Evolutionary conservation across 805 yeast genomes (phyloP), one percentile per base, ranked within the genome.

Genomic region (Wickerhamiella parazyma): DNA sequence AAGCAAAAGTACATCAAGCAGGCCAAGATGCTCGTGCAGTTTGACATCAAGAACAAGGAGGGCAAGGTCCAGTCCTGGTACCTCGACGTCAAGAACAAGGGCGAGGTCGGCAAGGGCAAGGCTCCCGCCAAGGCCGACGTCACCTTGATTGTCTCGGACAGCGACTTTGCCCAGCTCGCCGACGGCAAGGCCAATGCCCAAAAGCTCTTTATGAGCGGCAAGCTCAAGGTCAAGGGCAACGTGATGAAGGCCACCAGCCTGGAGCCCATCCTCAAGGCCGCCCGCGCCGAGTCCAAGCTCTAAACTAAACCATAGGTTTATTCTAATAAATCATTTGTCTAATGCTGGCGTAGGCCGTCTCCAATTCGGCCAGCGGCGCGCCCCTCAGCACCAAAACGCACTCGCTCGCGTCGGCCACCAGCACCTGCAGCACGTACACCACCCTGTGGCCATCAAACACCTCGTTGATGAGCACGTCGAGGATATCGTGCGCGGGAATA

Each of bases 181-280:
- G 65, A 68, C 48, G 93, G 93, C 49, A 80, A 82, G 69, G 76
- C 85, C 50, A 79, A 78, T 61, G 84, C 94, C 38, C 94, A 84
- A 64, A 78, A 76, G 66, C 71, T 84, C 56, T 84, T 82, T 63
- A 74, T 84, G 80, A 66, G 72, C 54, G 94, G 95, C 34, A 80
- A 79, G 63, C 73, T 84, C 62, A 83, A 82, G 71, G 78, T 84
- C 51, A 81, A 78, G 69, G 94, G 94, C 51, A 82, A 85, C 67
- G 79, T 84, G 66, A 80, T 80, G 87, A 84, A 84, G 70, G 94
- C 94, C 44, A 74, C 87, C 36, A 73, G 75, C 47, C 73, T 81
- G 48, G 89, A 80, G 63, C 65, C 71, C 39, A 73, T 81, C 40
- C 71, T 81, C 64, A 77, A 76, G 68, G 59, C 65, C 45, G 71